Conservation (phyloP, 352 stramenopile species). For the Globisporangium nodosum region DNA sequence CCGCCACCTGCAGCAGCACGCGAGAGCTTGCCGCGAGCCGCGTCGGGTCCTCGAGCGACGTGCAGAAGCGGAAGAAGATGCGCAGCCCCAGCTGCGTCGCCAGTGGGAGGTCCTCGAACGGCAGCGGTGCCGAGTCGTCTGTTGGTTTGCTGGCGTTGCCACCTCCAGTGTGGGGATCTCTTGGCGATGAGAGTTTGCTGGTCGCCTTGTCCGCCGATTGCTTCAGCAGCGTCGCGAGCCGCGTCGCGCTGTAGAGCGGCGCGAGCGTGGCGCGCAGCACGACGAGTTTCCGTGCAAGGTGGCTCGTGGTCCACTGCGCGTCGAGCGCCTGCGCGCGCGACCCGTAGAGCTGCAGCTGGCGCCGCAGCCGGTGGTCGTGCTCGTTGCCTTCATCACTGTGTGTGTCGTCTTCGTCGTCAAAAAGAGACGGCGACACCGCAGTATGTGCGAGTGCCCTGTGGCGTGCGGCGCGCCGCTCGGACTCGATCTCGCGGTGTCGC, state of each 20-base stretch:
- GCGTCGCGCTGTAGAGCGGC: conserved; percentile 14
- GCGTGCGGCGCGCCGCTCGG: conserved; percentile 3
- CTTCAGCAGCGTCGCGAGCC: neutral
- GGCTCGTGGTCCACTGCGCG: conserved; percentile 14
- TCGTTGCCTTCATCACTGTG: neutral
- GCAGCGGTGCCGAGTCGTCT: conserved; percentile 14
- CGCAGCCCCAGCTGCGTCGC: conserved; percentile 51
- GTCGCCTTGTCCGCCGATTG: neutral
- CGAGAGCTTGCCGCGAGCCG: conserved; percentile 20
- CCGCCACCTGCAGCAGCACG: conserved; percentile 41
- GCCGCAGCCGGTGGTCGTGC: neutral
- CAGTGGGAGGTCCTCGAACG: conserved; percentile 32
- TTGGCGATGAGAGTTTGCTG: no score
- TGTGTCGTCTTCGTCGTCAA: neutral
- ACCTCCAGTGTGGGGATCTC: no score
- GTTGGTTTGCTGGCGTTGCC: neutral
- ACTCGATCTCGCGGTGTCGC: conserved; percentile 35
- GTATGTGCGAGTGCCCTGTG: neutral
- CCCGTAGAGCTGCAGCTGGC: conserved; percentile 9
- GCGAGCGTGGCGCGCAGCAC: conserved; percentile 28
- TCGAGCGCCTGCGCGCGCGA: conserved; percentile 23
- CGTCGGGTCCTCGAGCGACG: conserved; percentile 30
- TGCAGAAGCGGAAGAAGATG: conserved; percentile 68
- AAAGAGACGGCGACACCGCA: neutral
- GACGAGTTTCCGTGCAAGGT: conserved; percentile 33